These are phyloP conservation scores for Calendula officinalis DNA, from an alignment of 129 eudicot genomes.

Conservation along the genomic window DNA sequence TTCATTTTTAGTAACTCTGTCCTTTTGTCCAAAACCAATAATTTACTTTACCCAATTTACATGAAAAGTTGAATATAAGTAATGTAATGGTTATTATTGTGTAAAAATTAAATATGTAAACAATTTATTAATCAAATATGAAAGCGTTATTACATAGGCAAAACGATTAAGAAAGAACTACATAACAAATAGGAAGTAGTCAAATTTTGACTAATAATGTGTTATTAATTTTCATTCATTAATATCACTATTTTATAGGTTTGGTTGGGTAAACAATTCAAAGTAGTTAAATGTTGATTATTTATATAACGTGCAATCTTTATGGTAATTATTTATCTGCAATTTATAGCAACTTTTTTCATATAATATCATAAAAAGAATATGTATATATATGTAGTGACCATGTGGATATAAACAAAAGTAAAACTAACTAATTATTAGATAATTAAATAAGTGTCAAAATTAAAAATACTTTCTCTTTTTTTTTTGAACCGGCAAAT, in stretches of 20 bases:
- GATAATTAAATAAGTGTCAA: slow-evolving; percentile 4
- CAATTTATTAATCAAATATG: slow-evolving; percentile 7
- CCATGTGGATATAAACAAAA: slow-evolving; percentile 17
- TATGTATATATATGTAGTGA: background rate
- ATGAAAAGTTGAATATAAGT: background rate
- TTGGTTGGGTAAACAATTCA: slow-evolving; percentile 21
- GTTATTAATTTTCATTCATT: slow-evolving; percentile 12
- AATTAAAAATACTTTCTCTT: background rate
- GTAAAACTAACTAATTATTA: background rate
- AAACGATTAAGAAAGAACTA: slow-evolving; percentile 8
- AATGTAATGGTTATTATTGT: too few relatives aligned
- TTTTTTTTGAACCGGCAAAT: too few relatives aligned
- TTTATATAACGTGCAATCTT: slow-evolving; percentile 16
- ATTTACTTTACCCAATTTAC: background rate
- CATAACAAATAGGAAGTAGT: slow-evolving; percentile 19
- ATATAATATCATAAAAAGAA: background rate
- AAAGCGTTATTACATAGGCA: background rate
- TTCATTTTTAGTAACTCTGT: background rate
- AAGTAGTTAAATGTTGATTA: slow-evolving; percentile 32
- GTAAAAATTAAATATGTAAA: background rate
- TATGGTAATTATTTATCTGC: background rate
- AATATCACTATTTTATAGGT: slow-evolving; percentile 19
- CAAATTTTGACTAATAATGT: slow-evolving; percentile 20
- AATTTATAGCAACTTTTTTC: background rate
- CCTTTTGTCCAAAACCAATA: background rate